Base-by-base conservation (phyloP, 208 protist genomes). In the Kentomonas sorsogonicus region DNA sequence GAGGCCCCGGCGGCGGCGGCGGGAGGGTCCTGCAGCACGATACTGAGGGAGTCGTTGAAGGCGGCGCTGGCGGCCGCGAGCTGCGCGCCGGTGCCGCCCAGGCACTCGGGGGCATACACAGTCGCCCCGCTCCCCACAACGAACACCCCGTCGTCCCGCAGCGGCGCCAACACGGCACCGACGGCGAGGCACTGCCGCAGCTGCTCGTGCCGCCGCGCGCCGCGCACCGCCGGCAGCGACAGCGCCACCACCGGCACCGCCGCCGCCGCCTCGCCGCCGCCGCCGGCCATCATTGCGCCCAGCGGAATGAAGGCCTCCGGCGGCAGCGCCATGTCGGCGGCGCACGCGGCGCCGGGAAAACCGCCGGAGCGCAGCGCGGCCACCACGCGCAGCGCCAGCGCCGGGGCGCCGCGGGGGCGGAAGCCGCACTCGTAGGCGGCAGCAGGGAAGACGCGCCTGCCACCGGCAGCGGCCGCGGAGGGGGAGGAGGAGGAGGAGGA, bases 241-340 rank as follows among this genome's bases (percentile, higher is more conserved):
- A 97, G 18, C 34, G 86, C 78, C n/a, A 97, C 51, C 0, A 96
- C 74, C 47, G 91, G 91, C 15, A 97, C 82, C 61, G n/a, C n/a
- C n/a, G n/a, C n/a, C n/a, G n/a, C n/a, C n/a, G n/a, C n/a, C n/a
- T n/a, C n/a, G n/a, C n/a, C n/a, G n/a, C 87, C 72, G 25, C 86
- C 94, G 27, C 89, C 63, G 13, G 84, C 86, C 50, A 92, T 93
- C 58, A 94, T 83, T 18, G 81, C 43, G 52, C 84, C 79, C 2
- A 96, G 60, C 26, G 83, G 78, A 25, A 93, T 60, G 62, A 90
- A 97, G 2, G n/a, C 26, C 55, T 78, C 57, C 40, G 84, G 44
- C 27, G 67, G 43, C 40, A 63, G 13, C 39, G 66, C 67, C 58
- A 79, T 86, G 27, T 48, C 46, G 34, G 33, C 9, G 7, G 79